These are phyloP conservation scores for Apiospora kogelbergensis DNA, from an alignment of 2,329 filamentous ascomycete species.

Conservation along the genomic window DNA sequence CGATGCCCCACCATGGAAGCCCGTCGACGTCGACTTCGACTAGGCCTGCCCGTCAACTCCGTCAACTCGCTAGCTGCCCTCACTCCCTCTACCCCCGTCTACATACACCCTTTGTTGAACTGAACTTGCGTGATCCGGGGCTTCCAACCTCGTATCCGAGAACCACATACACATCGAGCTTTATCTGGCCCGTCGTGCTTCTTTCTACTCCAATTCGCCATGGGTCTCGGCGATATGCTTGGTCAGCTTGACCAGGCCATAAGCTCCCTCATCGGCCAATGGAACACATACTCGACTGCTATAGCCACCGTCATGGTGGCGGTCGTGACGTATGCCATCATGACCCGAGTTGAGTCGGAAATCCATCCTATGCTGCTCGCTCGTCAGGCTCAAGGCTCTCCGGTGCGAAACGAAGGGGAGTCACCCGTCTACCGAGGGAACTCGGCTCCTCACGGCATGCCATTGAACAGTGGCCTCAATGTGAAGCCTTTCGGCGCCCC, in stretches of 20 bases:
- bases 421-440: slow-evolving; percentile 84
- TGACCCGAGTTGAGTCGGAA: slow-evolving; percentile 78
- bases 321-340: slow-evolving; percentile 69
- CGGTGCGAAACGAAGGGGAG: slow-evolving; percentile 80
- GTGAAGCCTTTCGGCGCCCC: slow-evolving; percentile 79
- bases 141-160: background rate
- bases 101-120: slow-evolving; percentile 1
- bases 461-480: slow-evolving; percentile 73
- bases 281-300: slow-evolving; percentile 77
- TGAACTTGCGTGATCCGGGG: slow-evolving; percentile 9
- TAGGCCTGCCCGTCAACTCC: slow-evolving; percentile 2
- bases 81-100: background rate
- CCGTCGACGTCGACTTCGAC: too few relatives aligned
- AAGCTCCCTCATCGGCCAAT: slow-evolving; percentile 70
- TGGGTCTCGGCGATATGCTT: slow-evolving; percentile 53
- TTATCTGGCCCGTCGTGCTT: slow-evolving; percentile 10
- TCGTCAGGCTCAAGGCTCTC: slow-evolving; percentile 75
- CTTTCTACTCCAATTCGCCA: slow-evolving; percentile 17
- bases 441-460: slow-evolving; percentile 81
- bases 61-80: background rate
- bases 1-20: slow-evolving; percentile 5
- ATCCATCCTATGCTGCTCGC: slow-evolving; percentile 88
- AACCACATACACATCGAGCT: slow-evolving; percentile 4
- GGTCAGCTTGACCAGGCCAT: slow-evolving; percentile 71
- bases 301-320: slow-evolving; percentile 66